Conservation (phyloP, 1,284 basidiomycete species). For the Austroboletus olivaceoglutinosus region DNA sequence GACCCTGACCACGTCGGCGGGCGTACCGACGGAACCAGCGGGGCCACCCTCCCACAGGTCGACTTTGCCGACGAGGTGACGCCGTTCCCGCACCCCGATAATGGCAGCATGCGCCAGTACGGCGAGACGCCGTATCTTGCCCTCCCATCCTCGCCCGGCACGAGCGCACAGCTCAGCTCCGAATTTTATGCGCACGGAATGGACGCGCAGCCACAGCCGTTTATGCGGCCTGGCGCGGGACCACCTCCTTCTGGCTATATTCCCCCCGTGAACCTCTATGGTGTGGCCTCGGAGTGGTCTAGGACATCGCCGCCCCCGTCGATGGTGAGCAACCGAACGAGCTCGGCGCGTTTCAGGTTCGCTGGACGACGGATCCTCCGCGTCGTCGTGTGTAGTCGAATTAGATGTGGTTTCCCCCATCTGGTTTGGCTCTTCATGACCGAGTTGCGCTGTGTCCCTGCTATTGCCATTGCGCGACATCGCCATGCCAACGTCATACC, state of each 20-base stretch:
- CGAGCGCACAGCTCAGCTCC: slow-evolving; percentile 2
- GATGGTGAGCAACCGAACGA: slow-evolving; percentile 16
- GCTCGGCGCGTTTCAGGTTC: slow-evolving; percentile 11
- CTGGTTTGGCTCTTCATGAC: too few relatives aligned
- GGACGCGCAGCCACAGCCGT: slow-evolving; percentile 6
- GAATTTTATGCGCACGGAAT: slow-evolving; percentile 8
- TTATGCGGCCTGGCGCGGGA: slow-evolving; percentile 5
- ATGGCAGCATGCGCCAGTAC: slow-evolving; percentile 25
- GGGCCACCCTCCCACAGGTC: slow-evolving; percentile 34
- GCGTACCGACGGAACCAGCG: slow-evolving; percentile 18
- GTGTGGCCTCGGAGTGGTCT: slow-evolving; percentile 19
- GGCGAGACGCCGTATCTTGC: slow-evolving; percentile 11
- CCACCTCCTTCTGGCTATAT: slow-evolving; percentile 4
- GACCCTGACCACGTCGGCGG: slow-evolving; percentile 45
- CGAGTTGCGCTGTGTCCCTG: too few relatives aligned
- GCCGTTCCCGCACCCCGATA: slow-evolving; percentile 26
- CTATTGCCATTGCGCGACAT: too few relatives aligned
- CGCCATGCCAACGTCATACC: too few relatives aligned
- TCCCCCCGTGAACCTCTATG: slow-evolving; percentile 11
- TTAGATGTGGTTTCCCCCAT: too few relatives aligned
- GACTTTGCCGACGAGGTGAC: slow-evolving; percentile 42
- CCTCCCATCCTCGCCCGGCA: slow-evolving; percentile 1
- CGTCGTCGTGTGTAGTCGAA: too few relatives aligned
- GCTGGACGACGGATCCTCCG: slow-evolving; percentile 3
- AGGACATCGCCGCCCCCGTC: slow-evolving; percentile 20